Conservation (phyloP, 106 monocot genomes). For the Dioscorea zingiberensis region DNA sequence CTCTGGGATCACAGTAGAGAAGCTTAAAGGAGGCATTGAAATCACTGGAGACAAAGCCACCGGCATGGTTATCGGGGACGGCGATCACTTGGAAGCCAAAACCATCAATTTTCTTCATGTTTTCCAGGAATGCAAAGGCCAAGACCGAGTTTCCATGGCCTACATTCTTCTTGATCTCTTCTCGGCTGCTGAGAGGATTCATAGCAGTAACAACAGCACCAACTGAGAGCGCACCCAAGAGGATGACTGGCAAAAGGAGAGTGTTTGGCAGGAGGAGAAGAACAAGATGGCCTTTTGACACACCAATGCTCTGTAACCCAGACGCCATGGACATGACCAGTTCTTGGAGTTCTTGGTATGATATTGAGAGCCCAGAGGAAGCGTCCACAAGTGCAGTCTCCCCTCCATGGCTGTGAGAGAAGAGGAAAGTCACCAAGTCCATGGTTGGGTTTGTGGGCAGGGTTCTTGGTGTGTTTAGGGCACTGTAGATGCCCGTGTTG, state of each 20-base stretch:
- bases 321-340: constrained; percentile 39
- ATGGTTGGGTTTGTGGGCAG: constrained; percentile 40
- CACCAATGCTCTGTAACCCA: constrained; percentile 31
- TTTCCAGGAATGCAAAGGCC: constrained; percentile 14
- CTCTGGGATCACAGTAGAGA: constrained; percentile 1
- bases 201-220: constrained; percentile 51
- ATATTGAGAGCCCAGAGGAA: constrained; percentile 27
- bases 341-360: constrained; percentile 24
- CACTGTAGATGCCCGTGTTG: constrained; percentile 55
- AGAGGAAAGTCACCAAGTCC: constrained; percentile 47
- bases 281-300: constrained; percentile 34
- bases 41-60: background rate
- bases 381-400: constrained; percentile 54
- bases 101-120: constrained; percentile 4
- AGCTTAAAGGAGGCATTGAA: background rate
- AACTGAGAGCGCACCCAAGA: constrained; percentile 40
- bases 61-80: constrained; percentile 28
- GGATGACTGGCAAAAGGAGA: constrained; percentile 50
- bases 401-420: constrained; percentile 37
- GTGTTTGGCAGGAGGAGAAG: constrained; percentile 54
- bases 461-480: constrained; percentile 31
- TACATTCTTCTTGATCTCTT: constrained; percentile 44
- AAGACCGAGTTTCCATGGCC: background rate
- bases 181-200: constrained; percentile 35
- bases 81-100: constrained; percentile 18